A percentile compares a stretch with the other conserved stretches of the same genome.
These are phyloP conservation scores for Lepiota brunneoincarnata DNA, from an alignment of 768 basidiomycete genomes.

Conservation along the genomic window DNA sequence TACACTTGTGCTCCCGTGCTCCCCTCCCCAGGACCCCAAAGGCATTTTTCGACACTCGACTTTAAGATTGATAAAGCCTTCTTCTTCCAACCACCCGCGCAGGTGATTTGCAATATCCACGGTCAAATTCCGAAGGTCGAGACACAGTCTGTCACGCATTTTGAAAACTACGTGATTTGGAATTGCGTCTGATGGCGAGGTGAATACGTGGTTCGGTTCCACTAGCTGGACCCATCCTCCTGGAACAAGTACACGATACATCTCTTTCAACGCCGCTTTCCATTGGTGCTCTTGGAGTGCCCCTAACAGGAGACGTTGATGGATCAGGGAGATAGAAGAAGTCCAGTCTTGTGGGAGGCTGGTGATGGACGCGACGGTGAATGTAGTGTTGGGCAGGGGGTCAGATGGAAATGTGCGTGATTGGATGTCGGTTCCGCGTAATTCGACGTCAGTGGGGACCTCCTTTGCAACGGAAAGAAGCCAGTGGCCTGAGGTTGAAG, in stretches of 20 bases:
- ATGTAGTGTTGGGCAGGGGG: conserved; percentile 5
- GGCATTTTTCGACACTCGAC: conserved; percentile 3
- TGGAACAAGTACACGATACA: conserved; percentile 8
- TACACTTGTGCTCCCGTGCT: background rate
- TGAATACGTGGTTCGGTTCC: background rate
- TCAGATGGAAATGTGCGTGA: conserved; percentile 18
- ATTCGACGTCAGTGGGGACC: conserved; percentile 7
- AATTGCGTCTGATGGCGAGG: conserved; percentile 1
- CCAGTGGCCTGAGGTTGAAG: conserved; percentile 17
- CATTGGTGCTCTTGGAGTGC: conserved; percentile 7
- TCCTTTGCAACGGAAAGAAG: conserved; percentile 16
- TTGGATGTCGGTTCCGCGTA: conserved; percentile 20
- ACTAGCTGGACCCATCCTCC: conserved; percentile 11
- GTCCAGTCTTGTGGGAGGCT: conserved; percentile 10
- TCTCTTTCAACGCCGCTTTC: conserved; percentile 5
- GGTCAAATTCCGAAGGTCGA: background rate
- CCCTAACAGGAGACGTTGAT: conserved; percentile 12
- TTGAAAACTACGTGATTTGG: background rate
- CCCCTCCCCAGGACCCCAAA: conserved; percentile 3
- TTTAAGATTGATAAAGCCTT: conserved; percentile 8
- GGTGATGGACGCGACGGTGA: conserved; percentile 2
- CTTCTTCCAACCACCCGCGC: background rate
- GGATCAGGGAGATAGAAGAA: conserved; percentile 7
- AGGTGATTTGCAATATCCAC: conserved; percentile 9
- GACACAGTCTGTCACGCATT: background rate